phyloP scores from a whole-genome alignment of 352 stramenopile genomes.

The Hyaloperonospora arabidopsidis region DNA sequence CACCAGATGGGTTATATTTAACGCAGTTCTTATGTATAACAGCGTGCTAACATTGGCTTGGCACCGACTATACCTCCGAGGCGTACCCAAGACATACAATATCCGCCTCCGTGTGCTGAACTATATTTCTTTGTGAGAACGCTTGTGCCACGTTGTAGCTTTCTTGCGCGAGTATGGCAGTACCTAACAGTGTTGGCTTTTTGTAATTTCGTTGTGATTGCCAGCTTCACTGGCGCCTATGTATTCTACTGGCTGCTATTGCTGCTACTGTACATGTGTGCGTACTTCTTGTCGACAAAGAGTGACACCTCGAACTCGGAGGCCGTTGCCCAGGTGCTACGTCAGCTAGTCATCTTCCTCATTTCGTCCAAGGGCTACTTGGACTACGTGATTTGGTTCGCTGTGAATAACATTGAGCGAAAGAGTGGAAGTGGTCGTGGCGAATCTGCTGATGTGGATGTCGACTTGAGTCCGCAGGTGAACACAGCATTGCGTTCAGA shows the following conservation, averaged over 20 bases:
- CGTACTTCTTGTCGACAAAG: conserved; percentile 81
- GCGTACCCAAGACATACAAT: conserved; percentile 85
- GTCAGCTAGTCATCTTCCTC: conserved; percentile 76
- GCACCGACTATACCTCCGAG: conserved; percentile 75
- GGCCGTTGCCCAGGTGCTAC: conserved; percentile 63
- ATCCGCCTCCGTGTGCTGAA: conserved; percentile 84
- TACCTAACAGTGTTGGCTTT: conserved; percentile 4
- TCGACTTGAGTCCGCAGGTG: conserved; percentile 80
- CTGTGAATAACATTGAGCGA: conserved; percentile 82
- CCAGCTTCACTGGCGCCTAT: conserved; percentile 76
- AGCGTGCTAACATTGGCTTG: conserved; percentile 77
- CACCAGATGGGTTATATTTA: not conserved
- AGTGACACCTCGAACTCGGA: conserved; percentile 47
- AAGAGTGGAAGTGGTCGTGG: conserved; percentile 37
- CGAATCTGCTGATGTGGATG: conserved; percentile 72
- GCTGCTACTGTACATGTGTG: conserved; percentile 84
- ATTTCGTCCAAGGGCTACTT: conserved; percentile 80
- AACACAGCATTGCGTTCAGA: conserved; percentile 84
- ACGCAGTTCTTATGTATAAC: not conserved
- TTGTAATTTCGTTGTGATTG: conserved; percentile 5
- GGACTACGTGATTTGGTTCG: conserved; percentile 87
- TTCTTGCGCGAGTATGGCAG: not conserved
- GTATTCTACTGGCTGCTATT: conserved; percentile 87
- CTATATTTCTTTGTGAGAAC: conserved; percentile 80
- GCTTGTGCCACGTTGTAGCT: not conserved